Percentiles rank a stretch among this genome's conserved stretches.
These are phyloP conservation scores for Torrubiella hemipterigena DNA, from an alignment of 2,329 filamentous ascomycete species.

Conservation along the genomic window DNA sequence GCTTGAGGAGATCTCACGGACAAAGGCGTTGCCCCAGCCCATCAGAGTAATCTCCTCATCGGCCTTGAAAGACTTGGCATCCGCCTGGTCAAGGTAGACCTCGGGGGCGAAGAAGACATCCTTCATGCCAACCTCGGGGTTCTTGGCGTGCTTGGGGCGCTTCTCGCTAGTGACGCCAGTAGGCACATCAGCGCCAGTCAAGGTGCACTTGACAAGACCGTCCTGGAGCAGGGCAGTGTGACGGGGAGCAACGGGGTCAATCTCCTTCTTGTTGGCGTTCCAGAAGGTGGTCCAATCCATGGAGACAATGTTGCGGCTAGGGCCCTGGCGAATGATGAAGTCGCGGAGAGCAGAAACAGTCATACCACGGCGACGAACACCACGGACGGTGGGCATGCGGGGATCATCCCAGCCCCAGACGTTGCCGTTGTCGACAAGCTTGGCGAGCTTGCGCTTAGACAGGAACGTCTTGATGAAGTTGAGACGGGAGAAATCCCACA, in stretches of 20 bases:
- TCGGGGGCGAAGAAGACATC: slow-evolving; percentile 67
- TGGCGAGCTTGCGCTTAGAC: slow-evolving; percentile 77
- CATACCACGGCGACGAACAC: slow-evolving; percentile 67
- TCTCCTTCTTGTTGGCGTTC: slow-evolving; percentile 69
- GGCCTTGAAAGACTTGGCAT: slow-evolving; percentile 68
- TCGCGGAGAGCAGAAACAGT: slow-evolving; percentile 68
- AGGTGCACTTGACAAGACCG: slow-evolving; percentile 56
- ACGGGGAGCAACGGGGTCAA: slow-evolving; percentile 63
- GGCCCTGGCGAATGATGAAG: slow-evolving; percentile 76
- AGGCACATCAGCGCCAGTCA: slow-evolving; percentile 58
- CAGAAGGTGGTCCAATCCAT: slow-evolving; percentile 73
- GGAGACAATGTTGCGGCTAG: slow-evolving; percentile 70
- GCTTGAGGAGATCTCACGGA: slow-evolving; percentile 49
- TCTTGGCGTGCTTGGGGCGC: slow-evolving; percentile 83
- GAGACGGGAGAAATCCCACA: slow-evolving; percentile 78
- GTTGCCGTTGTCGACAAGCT: slow-evolving; percentile 63
- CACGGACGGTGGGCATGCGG: slow-evolving; percentile 74
- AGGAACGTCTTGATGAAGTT: slow-evolving; percentile 76
- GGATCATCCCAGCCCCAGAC: slow-evolving; percentile 83
- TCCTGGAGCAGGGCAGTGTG: slow-evolving; percentile 63
- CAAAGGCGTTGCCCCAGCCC: slow-evolving; percentile 89
- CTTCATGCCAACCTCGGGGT: slow-evolving; percentile 72
- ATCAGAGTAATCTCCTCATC: slow-evolving; percentile 92
- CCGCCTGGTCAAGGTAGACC: slow-evolving; percentile 75
- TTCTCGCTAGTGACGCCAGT: slow-evolving; percentile 54